Evolutionary conservation across 495 filamentous ascomycete genomes (phyloP), one percentile per base, ranked within the genome.

Genomic region (Penicillium maclennaniae): DNA sequence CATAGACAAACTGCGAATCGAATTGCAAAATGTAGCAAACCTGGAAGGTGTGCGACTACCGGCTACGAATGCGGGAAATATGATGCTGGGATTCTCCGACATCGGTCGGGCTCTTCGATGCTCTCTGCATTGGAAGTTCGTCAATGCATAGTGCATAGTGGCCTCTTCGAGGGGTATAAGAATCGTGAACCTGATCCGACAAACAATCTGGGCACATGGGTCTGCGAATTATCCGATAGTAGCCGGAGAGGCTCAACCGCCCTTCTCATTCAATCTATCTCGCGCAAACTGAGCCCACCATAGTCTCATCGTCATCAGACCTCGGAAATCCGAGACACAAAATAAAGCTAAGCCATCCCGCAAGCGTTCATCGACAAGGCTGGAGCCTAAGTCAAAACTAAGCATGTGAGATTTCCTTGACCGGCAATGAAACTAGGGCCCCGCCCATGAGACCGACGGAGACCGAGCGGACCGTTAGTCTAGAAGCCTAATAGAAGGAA

Each of bases 401-500:
- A 45, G 28, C 53, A 60, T 47, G 57, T 60, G 58, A 60, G 42
- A 47, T 47, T 45, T 37, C 20, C 53, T 43, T 31, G 43, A 44
- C 51, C 15, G 15, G 43, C 15, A 39, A 46, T 55, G 53, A 60
- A 60, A 60, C 53, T 14, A 16, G 25, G 28, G 58, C 26, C 38
- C 54, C 54, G 47, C 51, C 17, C 37, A 41, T 51, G 47, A 56
- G 43, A 45, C 62, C 62, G 62, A 59, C 62, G 62, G 62, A 65
- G 47, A 49, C 62, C 62, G 59, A 21, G 38, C 43, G 50, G 42
- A 26, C 48, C 28, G 50, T 40, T 43, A 56, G 47, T 45, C 49
- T 39, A 14, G 20, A 34, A 26, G 38, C 6, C 9, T 2, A 7
- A 40, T 16, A 19, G 38, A 40, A 40, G 38, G 16, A 19, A 34